A percentile compares a stretch with the other conserved stretches of the same genome.
Evolutionary conservation across 192 early-diverging fungal species (phyloP).

Genomic region (Coemansia sp.): DNA sequence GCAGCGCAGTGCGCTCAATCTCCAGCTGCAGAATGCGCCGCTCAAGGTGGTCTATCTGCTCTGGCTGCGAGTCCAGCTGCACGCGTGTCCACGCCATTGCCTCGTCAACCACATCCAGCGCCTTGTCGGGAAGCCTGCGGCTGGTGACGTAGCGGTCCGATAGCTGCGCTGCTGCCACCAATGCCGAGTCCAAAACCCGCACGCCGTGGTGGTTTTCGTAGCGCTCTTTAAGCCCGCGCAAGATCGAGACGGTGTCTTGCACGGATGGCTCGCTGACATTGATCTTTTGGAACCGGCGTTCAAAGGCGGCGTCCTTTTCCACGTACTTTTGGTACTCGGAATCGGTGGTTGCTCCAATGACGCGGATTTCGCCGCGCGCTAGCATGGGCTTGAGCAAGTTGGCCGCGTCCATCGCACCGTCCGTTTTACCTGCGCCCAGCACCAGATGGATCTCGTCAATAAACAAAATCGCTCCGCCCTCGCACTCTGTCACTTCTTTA

Average conservation of each 20-base stretch:
- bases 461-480: conserved; percentile 89
- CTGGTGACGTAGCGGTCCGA: conserved; percentile 76
- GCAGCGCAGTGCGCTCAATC: conserved; percentile 90
- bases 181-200: conserved; percentile 63
- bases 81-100: conserved; percentile 94
- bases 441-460: conserved; percentile 98
- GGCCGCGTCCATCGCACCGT: conserved; percentile 94
- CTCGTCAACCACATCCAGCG: conserved; percentile 89
- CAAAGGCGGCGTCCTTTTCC: conserved; percentile 82
- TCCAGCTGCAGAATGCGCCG: conserved; percentile 90
- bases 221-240: conserved; percentile 74
- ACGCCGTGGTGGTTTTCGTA: conserved; percentile 81
- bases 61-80: conserved; percentile 95
- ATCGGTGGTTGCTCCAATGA: conserved; percentile 96
- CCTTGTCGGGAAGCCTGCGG: conserved; percentile 76
- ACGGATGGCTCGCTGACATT: conserved; percentile 71
- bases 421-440: conserved; percentile 87
- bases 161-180: conserved; percentile 71
- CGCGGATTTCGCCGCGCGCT: conserved; percentile 90
- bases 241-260: conserved; percentile 72
- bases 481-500: conserved; percentile 89
- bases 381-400: conserved; percentile 98
- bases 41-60: conserved; percentile 94
- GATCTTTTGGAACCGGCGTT: conserved; percentile 76
- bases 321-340: conserved; percentile 94